Conservation (phyloP, 1,139 yeast species). For the Scheffersomyces parashehatae region DNA sequence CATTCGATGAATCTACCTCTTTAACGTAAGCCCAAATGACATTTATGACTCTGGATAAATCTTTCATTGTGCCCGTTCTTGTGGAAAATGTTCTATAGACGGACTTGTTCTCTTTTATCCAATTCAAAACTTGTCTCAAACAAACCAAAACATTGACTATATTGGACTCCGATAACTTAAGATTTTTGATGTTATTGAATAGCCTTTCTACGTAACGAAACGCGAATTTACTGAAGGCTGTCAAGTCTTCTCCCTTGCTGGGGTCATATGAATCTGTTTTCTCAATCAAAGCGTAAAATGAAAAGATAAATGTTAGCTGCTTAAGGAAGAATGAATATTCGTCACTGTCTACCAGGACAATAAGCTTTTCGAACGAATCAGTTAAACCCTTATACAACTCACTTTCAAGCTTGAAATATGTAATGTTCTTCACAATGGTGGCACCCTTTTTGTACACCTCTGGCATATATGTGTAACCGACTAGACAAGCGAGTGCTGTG, state of each 20-base stretch:
- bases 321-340: slow-evolving; percentile 14
- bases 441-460: slow-evolving; percentile 26
- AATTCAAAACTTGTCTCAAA: slow-evolving; percentile 52
- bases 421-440: slow-evolving; percentile 23
- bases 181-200: slow-evolving; percentile 18
- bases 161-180: slow-evolving; percentile 21
- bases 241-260: slow-evolving; percentile 7
- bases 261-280: slow-evolving; percentile 3
- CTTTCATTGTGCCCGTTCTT: slow-evolving; percentile 26
- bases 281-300: slow-evolving; percentile 18
- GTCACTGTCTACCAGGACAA: slow-evolving; percentile 5
- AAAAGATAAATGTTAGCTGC: slow-evolving; percentile 27
- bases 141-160: slow-evolving; percentile 17
- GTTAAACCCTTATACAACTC: slow-evolving; percentile 19
- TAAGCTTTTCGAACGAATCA: slow-evolving; percentile 7
- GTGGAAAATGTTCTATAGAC: slow-evolving; percentile 39
- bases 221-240: slow-evolving; percentile 20
- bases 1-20: slow-evolving; percentile 3
- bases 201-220: slow-evolving; percentile 37
- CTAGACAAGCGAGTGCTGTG: slow-evolving; percentile 25
- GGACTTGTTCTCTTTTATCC: slow-evolving; percentile 51
- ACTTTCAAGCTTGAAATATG: slow-evolving; percentile 27
- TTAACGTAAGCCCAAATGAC: background rate
- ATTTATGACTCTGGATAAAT: slow-evolving; percentile 35
- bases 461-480: slow-evolving; percentile 33